Base-by-base conservation (phyloP, 1,139 yeast genomes). In the Pichia sp. region DNA sequence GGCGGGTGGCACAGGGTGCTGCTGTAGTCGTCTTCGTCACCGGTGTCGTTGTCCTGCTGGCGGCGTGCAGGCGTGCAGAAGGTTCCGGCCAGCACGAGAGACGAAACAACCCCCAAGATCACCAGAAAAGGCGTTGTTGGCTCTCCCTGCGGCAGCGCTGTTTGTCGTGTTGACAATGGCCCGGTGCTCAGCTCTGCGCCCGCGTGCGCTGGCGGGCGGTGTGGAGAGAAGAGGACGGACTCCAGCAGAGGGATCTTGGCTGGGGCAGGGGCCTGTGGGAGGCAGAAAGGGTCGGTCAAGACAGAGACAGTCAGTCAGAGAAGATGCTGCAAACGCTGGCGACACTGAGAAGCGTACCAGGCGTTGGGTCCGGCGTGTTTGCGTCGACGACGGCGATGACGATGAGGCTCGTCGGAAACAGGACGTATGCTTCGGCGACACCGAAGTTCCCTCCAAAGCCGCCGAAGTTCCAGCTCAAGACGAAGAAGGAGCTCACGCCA, bases 401-500 rank as follows among this genome's bases (percentile, higher is more conserved):
- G 3, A 18, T 39, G 25, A 39, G 25, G 41, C 41, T 39, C 41
- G 12, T 39, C 4, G 13, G 13, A 10, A 39, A 12, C 21, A 16
- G 22, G 10, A 13, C 9, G 4, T 46, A 46, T 23, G 45, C 46
- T 6, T 6, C 28, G 22, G 34, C 37, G 0, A 21, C 16, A 22
- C n/a, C 37, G 6, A 48, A 34, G 13, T 48, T 50, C 13, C 56
- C 55, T 3, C 58, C 59, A 5, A 51, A 50, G 36, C 51, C 58
- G 25, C 59, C 59, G 3, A 53, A 51, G 22, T 66, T 65, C 52
- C 55, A 56, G 21, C 62, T 54, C 53, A 63, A 63, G 44, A 46
- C 63, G 1, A 55, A 60, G 50, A 61, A 60, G 49, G 55, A 58
- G 37, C 59, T 62, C 28, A 61, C 67, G 2, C 61, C 65, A 1